phyloP scores from a whole-genome alignment of 176 grass and related monocot genomes.

The Echinochloa phyllopogon region DNA sequence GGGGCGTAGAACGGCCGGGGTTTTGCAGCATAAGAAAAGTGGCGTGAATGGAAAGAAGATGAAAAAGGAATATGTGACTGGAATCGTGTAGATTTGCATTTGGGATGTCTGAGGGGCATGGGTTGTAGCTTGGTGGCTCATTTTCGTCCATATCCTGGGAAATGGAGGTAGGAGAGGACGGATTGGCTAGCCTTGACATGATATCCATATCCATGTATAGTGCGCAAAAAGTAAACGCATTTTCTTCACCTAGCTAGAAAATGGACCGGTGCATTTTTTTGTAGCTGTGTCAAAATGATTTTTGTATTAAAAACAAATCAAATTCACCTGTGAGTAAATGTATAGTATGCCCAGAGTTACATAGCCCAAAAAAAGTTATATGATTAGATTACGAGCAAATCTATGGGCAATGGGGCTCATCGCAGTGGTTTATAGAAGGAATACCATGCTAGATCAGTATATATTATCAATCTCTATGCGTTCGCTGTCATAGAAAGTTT shows the following conservation, averaged over 20 bases:
- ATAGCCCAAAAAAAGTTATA: background rate
- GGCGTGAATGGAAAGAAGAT: background rate
- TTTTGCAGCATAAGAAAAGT: background rate
- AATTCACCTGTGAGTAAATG: too few relatives aligned
- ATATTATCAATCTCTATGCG: background rate
- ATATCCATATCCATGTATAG: background rate
- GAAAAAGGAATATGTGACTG: background rate
- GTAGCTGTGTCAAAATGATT: too few relatives aligned
- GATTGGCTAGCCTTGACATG: background rate
- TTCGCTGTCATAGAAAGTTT: background rate
- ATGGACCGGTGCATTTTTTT: too few relatives aligned
- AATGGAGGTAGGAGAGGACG: background rate
- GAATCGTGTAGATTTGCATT: slow-evolving; percentile 20
- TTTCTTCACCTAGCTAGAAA: background rate
- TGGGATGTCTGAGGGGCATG: slow-evolving; percentile 15
- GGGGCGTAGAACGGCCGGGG: background rate
- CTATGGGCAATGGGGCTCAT: background rate
- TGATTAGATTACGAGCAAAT: background rate
- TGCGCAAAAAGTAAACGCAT: background rate
- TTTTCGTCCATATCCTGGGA: background rate
- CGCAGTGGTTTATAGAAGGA: background rate
- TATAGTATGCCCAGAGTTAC: background rate
- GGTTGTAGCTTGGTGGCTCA: background rate
- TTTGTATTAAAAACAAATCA: too few relatives aligned
- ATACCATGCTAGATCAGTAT: background rate